Base-by-base conservation (phyloP, 139 green algal species). In the Zygnema circumcarinatum region DNA sequence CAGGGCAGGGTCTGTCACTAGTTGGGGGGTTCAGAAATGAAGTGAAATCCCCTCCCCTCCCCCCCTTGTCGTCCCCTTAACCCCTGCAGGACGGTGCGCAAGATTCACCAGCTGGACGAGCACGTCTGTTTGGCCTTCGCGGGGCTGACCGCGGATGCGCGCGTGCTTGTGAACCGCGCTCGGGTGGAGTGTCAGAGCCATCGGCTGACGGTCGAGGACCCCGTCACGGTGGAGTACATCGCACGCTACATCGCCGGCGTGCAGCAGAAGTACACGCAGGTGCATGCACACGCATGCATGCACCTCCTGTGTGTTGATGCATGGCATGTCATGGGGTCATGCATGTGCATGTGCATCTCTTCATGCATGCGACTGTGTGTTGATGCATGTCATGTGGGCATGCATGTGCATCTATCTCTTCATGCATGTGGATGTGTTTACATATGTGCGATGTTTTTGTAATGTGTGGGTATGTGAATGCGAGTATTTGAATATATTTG, bases 51-150 rank as follows among this genome's bases (percentile, higher is more conserved):
- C n/a, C n/a, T n/a, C n/a, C n/a, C n/a, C n/a, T n/a, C n/a, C n/a
- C n/a, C n/a, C n/a, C n/a, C n/a, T n/a, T n/a, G n/a, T n/a, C n/a
- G n/a, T n/a, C n/a, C n/a, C n/a, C n/a, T n/a, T n/a, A n/a, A n/a
- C n/a, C 16, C 36, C n/a, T 68, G 20, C 85, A 90, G 96, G 54
- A 98, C 96, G 2, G 95, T 98, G 56, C 94, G 95, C 35, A 99
- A 99, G 92, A 98, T 99, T 40, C 94, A 98, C 1, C 94, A 95
- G 75, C 86, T 99, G 0, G 97, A 99, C 84, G 96, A 99, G 29
- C 94, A 98, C 88, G 96, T 99, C 80, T 97, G 94, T 92, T 92
- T 99, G 31, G 96, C 96, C 0, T 99, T 98, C 89, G 96, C 97
- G 0, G 97, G 97, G 0, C 94, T 99, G 3, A 98, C 95, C 38